A percentile compares a stretch with the other conserved stretches of the same genome.
Evolutionary conservation across 1,139 yeast genomes (phyloP).

Genomic region (Nakaseomyces kungkrabaensis): DNA sequence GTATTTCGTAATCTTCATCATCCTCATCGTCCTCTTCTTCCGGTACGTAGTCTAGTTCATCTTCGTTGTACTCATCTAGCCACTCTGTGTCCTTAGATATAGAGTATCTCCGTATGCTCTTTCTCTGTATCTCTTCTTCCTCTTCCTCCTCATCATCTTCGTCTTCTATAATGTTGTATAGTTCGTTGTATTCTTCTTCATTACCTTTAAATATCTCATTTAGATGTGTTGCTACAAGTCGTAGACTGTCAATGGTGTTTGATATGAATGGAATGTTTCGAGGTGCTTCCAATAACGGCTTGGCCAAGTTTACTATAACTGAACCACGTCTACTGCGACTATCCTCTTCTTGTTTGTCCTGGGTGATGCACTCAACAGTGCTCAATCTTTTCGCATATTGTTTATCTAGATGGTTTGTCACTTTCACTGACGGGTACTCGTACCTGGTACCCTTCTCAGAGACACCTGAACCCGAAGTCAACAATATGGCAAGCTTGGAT

Average conservation of each 20-base stretch:
- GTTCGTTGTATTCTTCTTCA: neutral
- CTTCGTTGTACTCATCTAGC: neutral
- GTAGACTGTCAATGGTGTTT: neutral
- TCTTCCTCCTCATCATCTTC: neutral
- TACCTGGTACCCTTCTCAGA: slow-evolving; percentile 18
- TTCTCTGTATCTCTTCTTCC: neutral
- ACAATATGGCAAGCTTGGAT: slow-evolving; percentile 20
- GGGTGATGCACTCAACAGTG: neutral
- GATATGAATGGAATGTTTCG: neutral
- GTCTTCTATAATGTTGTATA: neutral
- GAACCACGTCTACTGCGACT: neutral
- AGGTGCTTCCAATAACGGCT: neutral
- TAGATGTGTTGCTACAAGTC: neutral
- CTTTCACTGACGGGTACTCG: slow-evolving; percentile 13
- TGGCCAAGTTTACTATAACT: neutral
- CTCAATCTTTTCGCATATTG: neutral
- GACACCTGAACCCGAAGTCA: slow-evolving; percentile 20
- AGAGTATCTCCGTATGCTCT: neutral
- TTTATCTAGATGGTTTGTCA: slow-evolving; percentile 10
- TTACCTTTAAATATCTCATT: neutral
- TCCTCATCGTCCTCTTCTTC: neutral
- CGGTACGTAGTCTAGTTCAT: neutral
- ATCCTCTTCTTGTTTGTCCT: neutral
- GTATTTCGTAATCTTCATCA: neutral
- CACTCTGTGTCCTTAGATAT: neutral